Evolutionary conservation across 352 stramenopile species (phyloP).

Genomic region (Phytophthora kernoviae): DNA sequence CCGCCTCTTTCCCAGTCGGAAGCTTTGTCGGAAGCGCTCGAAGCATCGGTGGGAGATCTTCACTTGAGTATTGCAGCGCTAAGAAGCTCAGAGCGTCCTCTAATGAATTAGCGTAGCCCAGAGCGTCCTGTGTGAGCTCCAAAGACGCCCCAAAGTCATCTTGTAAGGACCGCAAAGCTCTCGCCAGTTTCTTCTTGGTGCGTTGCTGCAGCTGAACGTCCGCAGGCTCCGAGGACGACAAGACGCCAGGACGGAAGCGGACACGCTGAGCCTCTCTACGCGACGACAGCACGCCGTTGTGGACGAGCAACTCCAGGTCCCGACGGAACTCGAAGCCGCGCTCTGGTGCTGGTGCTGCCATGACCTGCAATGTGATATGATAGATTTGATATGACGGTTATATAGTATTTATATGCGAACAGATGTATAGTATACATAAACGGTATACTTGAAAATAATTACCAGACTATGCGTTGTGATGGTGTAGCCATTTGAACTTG

Average conservation of each 20-base stretch:
- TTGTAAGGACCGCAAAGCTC: conserved; percentile 44
- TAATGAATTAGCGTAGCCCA: conserved; percentile 64
- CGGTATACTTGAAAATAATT: conserved; percentile 8
- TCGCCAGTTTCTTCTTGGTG: conserved; percentile 58
- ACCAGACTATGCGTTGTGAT: neutral
- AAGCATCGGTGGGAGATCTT: conserved; percentile 52
- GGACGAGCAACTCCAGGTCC: conserved; percentile 56
- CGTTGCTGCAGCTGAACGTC: conserved; percentile 55
- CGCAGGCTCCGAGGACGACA: conserved; percentile 19
- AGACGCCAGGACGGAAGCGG: conserved; percentile 58
- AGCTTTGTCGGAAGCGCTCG: conserved; percentile 34
- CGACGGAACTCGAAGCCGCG: conserved; percentile 62
- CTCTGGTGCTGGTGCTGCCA: conserved; percentile 17
- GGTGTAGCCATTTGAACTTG: conserved; percentile 24
- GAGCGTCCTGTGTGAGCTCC: conserved; percentile 39
- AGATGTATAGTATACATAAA: too few relatives aligned
- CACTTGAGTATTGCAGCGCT: conserved; percentile 57
- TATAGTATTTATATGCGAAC: too few relatives aligned
- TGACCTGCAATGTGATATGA: neutral
- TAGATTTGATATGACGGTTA: too few relatives aligned
- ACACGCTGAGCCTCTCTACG: conserved; percentile 37
- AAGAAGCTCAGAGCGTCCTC: conserved; percentile 76
- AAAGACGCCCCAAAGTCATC: conserved; percentile 55
- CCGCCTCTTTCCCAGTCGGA: conserved; percentile 4
- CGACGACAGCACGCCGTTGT: conserved; percentile 39